Evolutionary conservation across 345 rosid genomes (phyloP), one percentile per base, ranked within the genome.

Genomic region (Barbarea vulgaris): DNA sequence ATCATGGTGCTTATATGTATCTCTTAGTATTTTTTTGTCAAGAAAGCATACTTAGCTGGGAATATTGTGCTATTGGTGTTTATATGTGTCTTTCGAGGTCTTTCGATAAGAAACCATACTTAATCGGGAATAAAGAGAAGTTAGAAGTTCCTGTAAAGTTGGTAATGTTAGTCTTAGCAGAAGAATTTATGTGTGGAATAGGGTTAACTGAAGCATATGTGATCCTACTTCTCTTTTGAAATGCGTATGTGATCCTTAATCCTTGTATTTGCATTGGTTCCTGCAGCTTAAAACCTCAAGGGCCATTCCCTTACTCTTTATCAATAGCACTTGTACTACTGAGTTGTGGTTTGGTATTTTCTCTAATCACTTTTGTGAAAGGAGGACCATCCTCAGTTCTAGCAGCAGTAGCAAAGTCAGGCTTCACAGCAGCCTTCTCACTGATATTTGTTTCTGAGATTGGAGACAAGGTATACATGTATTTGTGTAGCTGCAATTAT

Each of bases 361-460:
- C 96, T 33, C 72, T 90, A 33, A 87, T 90, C 80, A 84, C 87
- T 55, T 95, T 88, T 74, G 88, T 63, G 62, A 95, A 84, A 69
- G 90, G 88, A 54, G 87, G 91, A 73, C 93, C 96, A 56, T 84
- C 93, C 24, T 86, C 91, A 31, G 76, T 86, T 78, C 77, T 95
- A 75, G 89, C 97, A 51, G 90, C 96, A 9, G 85, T 92, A 41
- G 84, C 99, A 55, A 95, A 95, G 83, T 92, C 99, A 47, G 99
- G 99, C 70, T 86, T 95, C 75, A 87, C 97, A 30, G 99, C 99
- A 72, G 99, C 99, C 59, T 95, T 95, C 91, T 83, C 89, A 21
- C 81, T 95, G 56, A 95, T 95, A 77, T 90, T 92, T 85, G 96
- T 95, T 73, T 95, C 99, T 10, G 99, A 95, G 84, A 92, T 95